Conservation (phyloP, 2,329 filamentous ascomycete genomes). For the Beauveria asiatica region DNA sequence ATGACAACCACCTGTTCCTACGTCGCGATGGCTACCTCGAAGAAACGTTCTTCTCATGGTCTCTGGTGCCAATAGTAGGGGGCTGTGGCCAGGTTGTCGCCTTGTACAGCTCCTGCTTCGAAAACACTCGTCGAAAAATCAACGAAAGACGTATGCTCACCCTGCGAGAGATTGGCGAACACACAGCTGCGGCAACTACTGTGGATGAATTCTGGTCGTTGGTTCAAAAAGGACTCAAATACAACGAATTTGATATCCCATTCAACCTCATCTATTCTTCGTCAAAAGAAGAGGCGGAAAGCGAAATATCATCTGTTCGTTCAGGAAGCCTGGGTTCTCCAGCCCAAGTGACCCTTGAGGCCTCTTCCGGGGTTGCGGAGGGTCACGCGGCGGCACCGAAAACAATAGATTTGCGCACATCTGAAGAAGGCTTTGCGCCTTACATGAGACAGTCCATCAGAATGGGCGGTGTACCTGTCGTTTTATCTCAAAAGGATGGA, state of each 20-base stretch:
- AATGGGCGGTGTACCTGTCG: slow-evolving; percentile 54
- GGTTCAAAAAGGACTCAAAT: slow-evolving; percentile 59
- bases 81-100: slow-evolving; percentile 66
- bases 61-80: slow-evolving; percentile 68
- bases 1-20: slow-evolving; percentile 71
- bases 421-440: slow-evolving; percentile 64
- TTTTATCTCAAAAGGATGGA: slow-evolving; percentile 58
- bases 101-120: slow-evolving; percentile 72
- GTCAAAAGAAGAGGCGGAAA: slow-evolving; percentile 55
- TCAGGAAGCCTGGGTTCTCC: slow-evolving; percentile 55
- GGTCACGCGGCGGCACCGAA: slow-evolving; percentile 53
- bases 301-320: slow-evolving; percentile 62
- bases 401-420: slow-evolving; percentile 59
- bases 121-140: slow-evolving; percentile 70
- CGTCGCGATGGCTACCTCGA: slow-evolving; percentile 61
- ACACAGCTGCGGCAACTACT: slow-evolving; percentile 62
- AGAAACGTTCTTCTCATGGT: slow-evolving; percentile 79
- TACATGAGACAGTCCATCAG: slow-evolving; percentile 68
- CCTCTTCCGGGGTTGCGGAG: slow-evolving; percentile 57
- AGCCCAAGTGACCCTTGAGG: slow-evolving; percentile 62
- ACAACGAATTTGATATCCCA: slow-evolving; percentile 67
- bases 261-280: slow-evolving; percentile 73
- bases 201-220: slow-evolving; percentile 66
- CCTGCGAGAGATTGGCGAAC: slow-evolving; percentile 67
- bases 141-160: slow-evolving; percentile 75